Conservation (phyloP, 495 filamentous ascomycete species). For the Haplographium delicatum region DNA sequence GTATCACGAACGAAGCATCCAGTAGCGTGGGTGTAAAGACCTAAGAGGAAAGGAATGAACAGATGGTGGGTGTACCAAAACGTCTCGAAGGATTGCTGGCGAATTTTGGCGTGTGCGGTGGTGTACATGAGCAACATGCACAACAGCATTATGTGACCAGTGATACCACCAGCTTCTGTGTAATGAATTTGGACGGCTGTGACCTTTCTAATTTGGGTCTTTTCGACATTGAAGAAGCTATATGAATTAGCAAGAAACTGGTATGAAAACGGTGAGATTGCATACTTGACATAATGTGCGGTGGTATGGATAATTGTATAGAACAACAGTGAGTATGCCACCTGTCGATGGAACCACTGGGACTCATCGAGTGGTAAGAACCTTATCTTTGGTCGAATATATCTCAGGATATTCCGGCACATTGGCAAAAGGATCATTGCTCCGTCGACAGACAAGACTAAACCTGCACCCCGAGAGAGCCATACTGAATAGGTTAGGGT, state of each 20-base stretch:
- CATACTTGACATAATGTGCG: conserved; percentile 94
- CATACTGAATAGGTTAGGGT: conserved; percentile 83
- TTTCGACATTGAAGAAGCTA: conserved; percentile 95
- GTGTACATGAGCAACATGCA: conserved; percentile 99
- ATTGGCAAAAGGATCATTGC: conserved; percentile 88
- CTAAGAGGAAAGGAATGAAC: conserved; percentile 92
- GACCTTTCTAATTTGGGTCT: conserved; percentile 70
- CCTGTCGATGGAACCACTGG: conserved; percentile 94
- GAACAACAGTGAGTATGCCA: conserved; percentile 81
- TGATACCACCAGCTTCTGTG: conserved; percentile 81
- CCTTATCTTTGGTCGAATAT: conserved; percentile 77
- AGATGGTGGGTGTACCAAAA: conserved; percentile 99
- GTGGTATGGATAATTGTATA: conserved; percentile 74
- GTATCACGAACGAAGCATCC: conserved; percentile 92
- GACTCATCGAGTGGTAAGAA: conserved; percentile 92
- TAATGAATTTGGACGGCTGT: conserved; percentile 94
- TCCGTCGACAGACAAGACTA: conserved; percentile 76
- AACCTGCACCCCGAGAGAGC: conserved; percentile 88
- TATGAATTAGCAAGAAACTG: conserved; percentile 26
- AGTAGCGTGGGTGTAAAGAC: conserved; percentile 90
- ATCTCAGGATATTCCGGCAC: conserved; percentile 83
- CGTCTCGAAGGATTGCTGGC: conserved; percentile 94
- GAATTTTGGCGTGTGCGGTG: conserved; percentile 86
- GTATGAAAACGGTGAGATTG: not conserved
- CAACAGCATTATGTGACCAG: conserved; percentile 94